A percentile compares a stretch with the other conserved stretches of the same genome.
Evolutionary conservation across 345 rosid species (phyloP).

Genomic region (Cochlearia excelsa): DNA sequence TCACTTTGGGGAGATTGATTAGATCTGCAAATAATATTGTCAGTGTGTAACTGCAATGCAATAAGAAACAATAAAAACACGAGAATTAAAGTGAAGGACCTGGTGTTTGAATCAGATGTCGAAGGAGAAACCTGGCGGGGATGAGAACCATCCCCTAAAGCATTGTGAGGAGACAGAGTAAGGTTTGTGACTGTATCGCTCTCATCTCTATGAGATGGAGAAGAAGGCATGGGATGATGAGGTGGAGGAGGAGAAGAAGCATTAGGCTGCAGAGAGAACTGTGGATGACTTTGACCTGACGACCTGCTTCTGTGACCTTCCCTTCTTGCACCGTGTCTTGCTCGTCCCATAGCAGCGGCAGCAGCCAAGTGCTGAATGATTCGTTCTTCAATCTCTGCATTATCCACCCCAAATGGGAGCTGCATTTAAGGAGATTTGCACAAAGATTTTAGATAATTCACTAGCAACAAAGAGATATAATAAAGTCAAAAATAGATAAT

Average conservation of each 20-base stretch:
- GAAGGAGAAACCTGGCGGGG: conserved; percentile 46
- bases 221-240: conserved; percentile 44
- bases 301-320: conserved; percentile 77
- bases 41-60: conserved; percentile 3
- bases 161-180: conserved; percentile 28
- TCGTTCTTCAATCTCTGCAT: conserved; percentile 89
- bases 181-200: conserved; percentile 49
- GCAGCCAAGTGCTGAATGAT: conserved; percentile 95
- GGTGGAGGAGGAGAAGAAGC: conserved; percentile 29
- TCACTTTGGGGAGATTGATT: conserved; percentile 52
- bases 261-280: conserved; percentile 62
- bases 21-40: conserved; percentile 37
- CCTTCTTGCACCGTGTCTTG: conserved; percentile 74
- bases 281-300: conserved; percentile 71
- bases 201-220: conserved; percentile 54
- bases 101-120: conserved; percentile 49
- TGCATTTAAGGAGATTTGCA: conserved; percentile 36
- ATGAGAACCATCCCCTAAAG: conserved; percentile 45
- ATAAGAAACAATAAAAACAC: conserved; percentile 8
- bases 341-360: conserved; percentile 96
- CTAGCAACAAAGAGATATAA: conserved; percentile 4
- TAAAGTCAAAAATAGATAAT: conserved; percentile 15
- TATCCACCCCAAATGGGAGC: conserved; percentile 75
- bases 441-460: conserved; percentile 5
- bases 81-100: conserved; percentile 41